Evolutionary conservation across 768 basidiomycete species (phyloP).

Genomic region (Nevesoporus exiguus): DNA sequence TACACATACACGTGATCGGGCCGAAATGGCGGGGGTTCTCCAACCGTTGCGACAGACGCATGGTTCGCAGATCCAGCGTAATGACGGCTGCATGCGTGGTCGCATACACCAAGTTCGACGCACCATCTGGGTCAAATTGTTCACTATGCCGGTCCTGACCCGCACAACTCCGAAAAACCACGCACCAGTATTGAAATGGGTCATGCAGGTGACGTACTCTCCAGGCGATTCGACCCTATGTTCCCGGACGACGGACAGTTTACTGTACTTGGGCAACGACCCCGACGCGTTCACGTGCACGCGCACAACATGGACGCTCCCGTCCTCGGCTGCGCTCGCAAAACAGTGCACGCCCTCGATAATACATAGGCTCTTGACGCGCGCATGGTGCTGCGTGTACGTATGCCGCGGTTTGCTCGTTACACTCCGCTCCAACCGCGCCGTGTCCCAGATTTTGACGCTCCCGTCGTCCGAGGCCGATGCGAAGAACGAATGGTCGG

Average conservation of each 20-base stretch:
- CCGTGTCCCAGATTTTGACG: conserved; percentile 90
- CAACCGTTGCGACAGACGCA: conserved; percentile 73
- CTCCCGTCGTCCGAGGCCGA: conserved; percentile 93
- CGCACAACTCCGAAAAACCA: not conserved
- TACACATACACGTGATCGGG: conserved; percentile 78
- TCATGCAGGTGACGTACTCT: conserved; percentile 82
- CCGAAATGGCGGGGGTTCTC: conserved; percentile 85
- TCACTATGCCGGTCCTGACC: not conserved
- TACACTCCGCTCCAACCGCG: conserved; percentile 90
- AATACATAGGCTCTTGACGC: conserved; percentile 67
- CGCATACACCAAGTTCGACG: conserved; percentile 81
- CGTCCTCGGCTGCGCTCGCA: conserved; percentile 81
- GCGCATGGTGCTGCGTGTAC: conserved; percentile 69
- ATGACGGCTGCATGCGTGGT: conserved; percentile 78
- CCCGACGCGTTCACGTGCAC: conserved; percentile 70
- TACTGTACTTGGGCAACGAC: conserved; percentile 78
- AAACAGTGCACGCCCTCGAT: conserved; percentile 88
- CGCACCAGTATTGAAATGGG: conserved; percentile 74
- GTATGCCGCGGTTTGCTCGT: conserved; percentile 79
- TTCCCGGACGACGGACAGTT: conserved; percentile 77
- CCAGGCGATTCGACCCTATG: conserved; percentile 67
- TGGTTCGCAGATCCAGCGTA: conserved; percentile 80
- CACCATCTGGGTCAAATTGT: conserved; percentile 44
- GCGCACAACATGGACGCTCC: conserved; percentile 79
- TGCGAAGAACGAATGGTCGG: conserved; percentile 93